Percentiles rank a stretch among this genome's conserved stretches.
Evolutionary conservation across 352 stramenopile genomes (phyloP).

Genomic region (Globisporangium viniferum): DNA sequence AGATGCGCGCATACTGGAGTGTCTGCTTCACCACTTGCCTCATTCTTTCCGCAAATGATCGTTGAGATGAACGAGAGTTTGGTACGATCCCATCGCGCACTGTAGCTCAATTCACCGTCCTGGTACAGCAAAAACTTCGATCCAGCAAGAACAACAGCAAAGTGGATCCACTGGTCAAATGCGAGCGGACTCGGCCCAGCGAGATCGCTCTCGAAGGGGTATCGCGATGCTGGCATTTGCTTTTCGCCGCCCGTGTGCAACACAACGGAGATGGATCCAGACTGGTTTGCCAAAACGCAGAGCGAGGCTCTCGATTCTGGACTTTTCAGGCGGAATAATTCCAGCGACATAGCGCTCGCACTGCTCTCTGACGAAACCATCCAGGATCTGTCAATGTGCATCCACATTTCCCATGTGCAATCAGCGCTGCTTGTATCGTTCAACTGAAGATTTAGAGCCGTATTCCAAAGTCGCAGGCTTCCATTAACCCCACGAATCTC

Average conservation of each 20-base stretch:
- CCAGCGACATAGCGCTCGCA: neutral
- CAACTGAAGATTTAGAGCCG: conserved; percentile 21
- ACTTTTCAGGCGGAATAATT: conserved; percentile 27
- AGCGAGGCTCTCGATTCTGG: conserved; percentile 5
- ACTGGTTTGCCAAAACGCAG: conserved; percentile 10
- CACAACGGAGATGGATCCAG: neutral
- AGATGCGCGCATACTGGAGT: conserved; percentile 32
- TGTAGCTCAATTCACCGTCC: conserved; percentile 29
- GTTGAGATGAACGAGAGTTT: neutral
- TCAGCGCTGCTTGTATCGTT: conserved; percentile 30
- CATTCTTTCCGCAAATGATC: neutral
- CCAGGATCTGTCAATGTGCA: conserved; percentile 17
- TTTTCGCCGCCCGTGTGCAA: neutral
- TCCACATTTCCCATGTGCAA: conserved; percentile 57
- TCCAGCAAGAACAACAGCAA: conserved; percentile 47
- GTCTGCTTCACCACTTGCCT: neutral
- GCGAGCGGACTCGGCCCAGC: neutral
- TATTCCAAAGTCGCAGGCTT: conserved; percentile 20
- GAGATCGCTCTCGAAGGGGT: neutral
- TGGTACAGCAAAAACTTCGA: conserved; percentile 33
- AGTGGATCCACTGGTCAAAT: conserved; percentile 43
- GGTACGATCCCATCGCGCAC: neutral
- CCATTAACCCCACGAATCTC: conserved; percentile 33
- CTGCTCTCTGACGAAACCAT: neutral
- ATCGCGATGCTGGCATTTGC: neutral